Base-by-base conservation (phyloP, 257 asterid species). In the Ajuga chamaepitys region DNA sequence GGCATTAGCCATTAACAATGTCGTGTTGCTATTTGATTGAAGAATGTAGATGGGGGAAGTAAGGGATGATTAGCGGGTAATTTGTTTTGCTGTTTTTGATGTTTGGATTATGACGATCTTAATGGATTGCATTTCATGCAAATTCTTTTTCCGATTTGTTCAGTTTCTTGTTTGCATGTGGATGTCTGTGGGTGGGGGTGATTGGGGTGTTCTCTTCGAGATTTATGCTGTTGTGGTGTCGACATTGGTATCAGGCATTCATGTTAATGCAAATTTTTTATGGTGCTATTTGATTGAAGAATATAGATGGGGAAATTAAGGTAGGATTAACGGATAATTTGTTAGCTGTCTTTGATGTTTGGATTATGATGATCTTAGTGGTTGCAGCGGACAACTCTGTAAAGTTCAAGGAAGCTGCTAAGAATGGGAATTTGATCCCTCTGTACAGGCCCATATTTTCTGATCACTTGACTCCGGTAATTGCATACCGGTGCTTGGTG, bases 401-500 rank as follows among this genome's bases (percentile, higher is more conserved):
- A 60, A 86, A 79, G 84, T 91, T 91, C 91, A 91, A 82, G 87
- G 98, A 91, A 64, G 96, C 96, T 45, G 88, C 96, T 4, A 80
- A 80, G 76, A 70, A 77, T 58, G 96, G 98, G 82, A 88, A 91
- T 74, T 79, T 91, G 88, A 86, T 91, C 73, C 98, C 98, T 4
- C 32, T 91, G 30, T 88, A 68, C 80, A 85, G 82, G 80, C 60
- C 90, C 10, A 85, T 91, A 57, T 91, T 91, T 77, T 88, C 95
- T 0, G 98, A 91, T 72, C 98, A 91, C 76, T 75, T 91, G 75
- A 91, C 98, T 14, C 95, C 98, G 0, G 98, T 91, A 58, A 87
- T 88, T n/a, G 98, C 98, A 5, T 91, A 91, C 70, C 89, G 98
- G 37, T 91, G 96, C 70, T 80, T 91, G 82, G 95, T 91, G 55